A percentile compares a stretch with the other conserved stretches of the same genome.
These are phyloP conservation scores for Tulasnella sp. DNA, from an alignment of 768 basidiomycete genomes.

Conservation along the genomic window DNA sequence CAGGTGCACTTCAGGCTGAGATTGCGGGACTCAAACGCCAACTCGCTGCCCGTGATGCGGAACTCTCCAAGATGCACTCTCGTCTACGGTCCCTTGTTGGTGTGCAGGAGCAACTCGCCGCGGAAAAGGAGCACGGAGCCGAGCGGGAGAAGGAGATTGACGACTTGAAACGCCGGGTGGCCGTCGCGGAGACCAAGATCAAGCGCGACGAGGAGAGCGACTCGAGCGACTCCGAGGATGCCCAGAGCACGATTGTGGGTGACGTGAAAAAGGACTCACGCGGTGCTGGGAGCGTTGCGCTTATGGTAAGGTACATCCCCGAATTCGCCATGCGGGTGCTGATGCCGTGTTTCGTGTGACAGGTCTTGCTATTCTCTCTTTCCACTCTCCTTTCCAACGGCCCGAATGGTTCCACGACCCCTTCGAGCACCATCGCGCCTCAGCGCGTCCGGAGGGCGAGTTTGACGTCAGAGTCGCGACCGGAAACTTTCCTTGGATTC, in stretches of 20 bases:
- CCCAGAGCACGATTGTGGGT: neutral
- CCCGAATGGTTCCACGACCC: neutral
- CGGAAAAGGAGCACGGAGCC: neutral
- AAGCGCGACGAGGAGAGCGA: neutral
- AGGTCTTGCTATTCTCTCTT: constrained; percentile 17
- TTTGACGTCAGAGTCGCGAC: neutral
- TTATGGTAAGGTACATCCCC: constrained; percentile 19
- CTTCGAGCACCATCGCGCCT: neutral
- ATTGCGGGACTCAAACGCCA: constrained; percentile 8
- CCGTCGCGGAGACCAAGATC: neutral
- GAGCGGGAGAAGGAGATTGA: constrained; percentile 11
- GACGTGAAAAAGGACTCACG: constrained; percentile 14
- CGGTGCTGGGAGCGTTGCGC: constrained; percentile 19
- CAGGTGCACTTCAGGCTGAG: neutral
- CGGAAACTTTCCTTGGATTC: neutral
- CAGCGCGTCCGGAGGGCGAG: neutral
- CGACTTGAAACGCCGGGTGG: neutral
- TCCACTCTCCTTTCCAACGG: constrained; percentile 14
- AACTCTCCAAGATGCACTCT: constrained; percentile 9
- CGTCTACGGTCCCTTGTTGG: neutral
- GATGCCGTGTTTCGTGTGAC: neutral
- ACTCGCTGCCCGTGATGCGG: neutral
- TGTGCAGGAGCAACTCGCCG: neutral
- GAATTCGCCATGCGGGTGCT: neutral
- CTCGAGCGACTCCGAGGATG: constrained; percentile 12